These are phyloP conservation scores for Teunomyces lycoperdinae DNA, from an alignment of 805 yeast genomes.

Conservation along the genomic window DNA sequence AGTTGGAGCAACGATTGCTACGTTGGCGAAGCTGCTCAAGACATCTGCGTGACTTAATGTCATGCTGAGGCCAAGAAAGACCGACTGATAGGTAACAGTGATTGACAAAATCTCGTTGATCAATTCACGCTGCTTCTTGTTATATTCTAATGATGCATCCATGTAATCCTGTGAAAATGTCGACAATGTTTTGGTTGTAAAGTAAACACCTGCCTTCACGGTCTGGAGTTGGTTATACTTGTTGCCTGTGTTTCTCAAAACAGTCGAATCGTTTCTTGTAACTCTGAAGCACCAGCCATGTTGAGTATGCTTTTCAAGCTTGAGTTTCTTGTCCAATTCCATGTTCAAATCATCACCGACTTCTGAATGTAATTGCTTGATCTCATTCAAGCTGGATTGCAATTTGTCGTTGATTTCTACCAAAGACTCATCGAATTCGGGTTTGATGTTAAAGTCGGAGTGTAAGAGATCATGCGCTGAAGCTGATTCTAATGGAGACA, in stretches of 20 bases:
- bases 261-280: constrained; percentile 84
- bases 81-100: constrained; percentile 76
- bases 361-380: constrained; percentile 57
- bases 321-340: constrained; percentile 85
- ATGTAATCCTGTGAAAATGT: constrained; percentile 57
- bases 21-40: constrained; percentile 79
- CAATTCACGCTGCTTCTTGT: constrained; percentile 69
- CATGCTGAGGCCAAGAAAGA: constrained; percentile 64
- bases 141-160: constrained; percentile 63
- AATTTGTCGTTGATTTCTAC: constrained; percentile 57
- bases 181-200: constrained; percentile 69
- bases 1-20: constrained; percentile 70
- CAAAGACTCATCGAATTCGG: constrained; percentile 84
- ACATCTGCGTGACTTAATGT: constrained; percentile 79
- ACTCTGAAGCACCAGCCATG: constrained; percentile 96
- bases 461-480: constrained; percentile 28
- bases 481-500: constrained; percentile 69
- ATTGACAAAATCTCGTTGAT: constrained; percentile 82
- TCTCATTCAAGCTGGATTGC: constrained; percentile 51
- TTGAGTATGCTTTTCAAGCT: constrained; percentile 79
- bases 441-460: constrained; percentile 80
- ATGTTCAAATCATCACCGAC: constrained; percentile 74
- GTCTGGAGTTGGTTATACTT: constrained; percentile 80
- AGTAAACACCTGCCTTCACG: constrained; percentile 92
- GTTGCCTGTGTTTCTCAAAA: constrained; percentile 57